Percentiles rank a stretch among this genome's conserved stretches.
Evolutionary conservation across 148 eudicot genomes (phyloP).

Genomic region (Cornus kousa): DNA sequence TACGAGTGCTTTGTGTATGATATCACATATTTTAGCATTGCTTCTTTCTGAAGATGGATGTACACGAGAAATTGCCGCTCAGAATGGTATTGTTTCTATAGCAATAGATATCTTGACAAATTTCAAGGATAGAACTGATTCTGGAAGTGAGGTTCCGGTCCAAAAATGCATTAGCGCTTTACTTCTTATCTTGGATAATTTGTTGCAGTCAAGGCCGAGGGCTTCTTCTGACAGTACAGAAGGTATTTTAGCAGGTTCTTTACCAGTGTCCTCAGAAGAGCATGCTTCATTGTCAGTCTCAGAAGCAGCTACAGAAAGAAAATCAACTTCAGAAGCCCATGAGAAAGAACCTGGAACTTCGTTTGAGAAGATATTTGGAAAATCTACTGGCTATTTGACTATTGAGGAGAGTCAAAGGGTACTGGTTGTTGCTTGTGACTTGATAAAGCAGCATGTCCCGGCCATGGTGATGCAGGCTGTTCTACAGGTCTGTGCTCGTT

Average conservation of each 20-base stretch:
- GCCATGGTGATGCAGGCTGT: conserved; percentile 93
- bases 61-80: conserved; percentile 74
- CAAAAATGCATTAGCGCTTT: conserved; percentile 77
- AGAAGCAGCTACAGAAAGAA: conserved; percentile 36
- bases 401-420: conserved; percentile 73
- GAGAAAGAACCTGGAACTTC: conserved; percentile 38
- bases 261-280: conserved; percentile 40
- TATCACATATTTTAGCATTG: conserved; percentile 82
- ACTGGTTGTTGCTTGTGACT: conserved; percentile 67
- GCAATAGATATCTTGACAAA: conserved; percentile 62
- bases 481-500: conserved; percentile 84
- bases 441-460: conserved; percentile 73
- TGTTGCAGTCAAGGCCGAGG: conserved; percentile 78
- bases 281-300: conserved; percentile 36
- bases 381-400: conserved; percentile 78
- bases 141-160: conserved; percentile 41
- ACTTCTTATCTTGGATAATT: conserved; percentile 81
- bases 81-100: conserved; percentile 58
- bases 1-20: conserved; percentile 63
- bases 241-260: conserved; percentile 27
- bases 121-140: conserved; percentile 40
- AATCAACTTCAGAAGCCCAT: conserved; percentile 24
- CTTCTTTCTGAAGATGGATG: conserved; percentile 82
- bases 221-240: conserved; percentile 44
- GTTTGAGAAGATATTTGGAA: conserved; percentile 74